A percentile compares a stretch with the other conserved stretches of the same genome.
phyloP scores from a whole-genome alignment of 2,329 filamentous ascomycete genomes.

The Aureobasidium zeae region DNA sequence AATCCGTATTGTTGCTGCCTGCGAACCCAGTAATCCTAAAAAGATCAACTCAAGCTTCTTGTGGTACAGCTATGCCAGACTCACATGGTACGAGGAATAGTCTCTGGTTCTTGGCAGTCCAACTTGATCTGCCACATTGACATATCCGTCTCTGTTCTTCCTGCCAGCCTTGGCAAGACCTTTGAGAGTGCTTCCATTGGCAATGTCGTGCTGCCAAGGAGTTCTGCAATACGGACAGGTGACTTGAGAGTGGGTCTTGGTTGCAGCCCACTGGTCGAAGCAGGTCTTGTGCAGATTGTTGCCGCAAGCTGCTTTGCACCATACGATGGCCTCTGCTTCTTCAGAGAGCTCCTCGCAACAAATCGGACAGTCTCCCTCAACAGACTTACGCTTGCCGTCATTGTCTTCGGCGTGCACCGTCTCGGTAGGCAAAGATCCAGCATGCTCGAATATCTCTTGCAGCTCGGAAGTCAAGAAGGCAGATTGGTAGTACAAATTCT shows the following conservation, averaged over 20 bases:
- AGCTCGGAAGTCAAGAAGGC: constrained; percentile 52
- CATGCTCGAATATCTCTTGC: constrained; percentile 46
- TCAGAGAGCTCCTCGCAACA: constrained; percentile 36
- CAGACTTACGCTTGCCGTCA: constrained; percentile 46
- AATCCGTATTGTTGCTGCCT: not conserved
- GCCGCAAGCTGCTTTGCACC: constrained; percentile 53
- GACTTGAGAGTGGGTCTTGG: constrained; percentile 21
- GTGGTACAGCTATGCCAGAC: too few species aligned
- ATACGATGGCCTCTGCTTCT: constrained; percentile 36
- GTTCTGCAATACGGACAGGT: constrained; percentile 28
- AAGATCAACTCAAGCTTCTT: too few species aligned
- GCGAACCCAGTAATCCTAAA: constrained; percentile 10
- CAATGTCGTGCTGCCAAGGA: constrained; percentile 22
- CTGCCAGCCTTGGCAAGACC: constrained; percentile 20
- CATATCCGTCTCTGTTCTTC: constrained; percentile 26
- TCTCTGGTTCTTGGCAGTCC: constrained; percentile 24
- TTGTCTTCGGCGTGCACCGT: constrained; percentile 24
- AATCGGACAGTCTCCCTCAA: constrained; percentile 56
- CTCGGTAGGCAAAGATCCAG: constrained; percentile 41
- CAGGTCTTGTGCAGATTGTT: constrained; percentile 53
- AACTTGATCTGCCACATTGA: constrained; percentile 27
- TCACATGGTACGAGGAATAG: constrained; percentile 25
- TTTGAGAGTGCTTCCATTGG: constrained; percentile 20
- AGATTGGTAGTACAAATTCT: constrained; percentile 51
- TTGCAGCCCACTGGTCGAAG: constrained; percentile 44